These are phyloP conservation scores for Pseudocercospora ulei DNA, from an alignment of 2,329 filamentous ascomycete species.

Conservation along the genomic window DNA sequence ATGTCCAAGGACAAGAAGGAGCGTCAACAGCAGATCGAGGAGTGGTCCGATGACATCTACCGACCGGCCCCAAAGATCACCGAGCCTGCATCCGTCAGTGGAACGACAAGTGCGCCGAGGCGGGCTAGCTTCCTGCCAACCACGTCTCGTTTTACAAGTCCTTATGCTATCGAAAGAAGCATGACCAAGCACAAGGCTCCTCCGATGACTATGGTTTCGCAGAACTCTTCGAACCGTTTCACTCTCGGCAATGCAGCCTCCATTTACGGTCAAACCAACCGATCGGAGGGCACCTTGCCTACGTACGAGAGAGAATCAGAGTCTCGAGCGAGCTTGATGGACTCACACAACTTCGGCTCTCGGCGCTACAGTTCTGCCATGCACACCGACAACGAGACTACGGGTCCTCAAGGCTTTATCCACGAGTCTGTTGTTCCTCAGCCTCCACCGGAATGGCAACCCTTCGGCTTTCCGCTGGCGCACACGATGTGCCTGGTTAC, in stretches of 20 bases:
- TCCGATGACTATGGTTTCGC: conserved; percentile 92
- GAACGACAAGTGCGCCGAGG: conserved; percentile 65
- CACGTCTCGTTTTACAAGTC: conserved; percentile 87
- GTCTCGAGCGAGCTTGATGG: conserved; percentile 37
- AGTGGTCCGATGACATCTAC: conserved; percentile 97
- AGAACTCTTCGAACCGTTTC: conserved; percentile 64
- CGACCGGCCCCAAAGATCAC: conserved; percentile 73
- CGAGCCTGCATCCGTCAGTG: conserved; percentile 50
- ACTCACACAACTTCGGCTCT: conserved; percentile 32
- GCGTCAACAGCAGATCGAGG: conserved; percentile 86
- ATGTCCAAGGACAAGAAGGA: conserved; percentile 71
- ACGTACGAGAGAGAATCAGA: conserved; percentile 17
- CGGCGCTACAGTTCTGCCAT: conserved; percentile 47
- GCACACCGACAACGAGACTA: conserved; percentile 54
- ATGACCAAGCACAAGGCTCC: conserved; percentile 44
- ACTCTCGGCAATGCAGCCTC: conserved; percentile 52
- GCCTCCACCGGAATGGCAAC: conserved; percentile 92
- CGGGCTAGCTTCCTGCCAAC: conserved; percentile 83
- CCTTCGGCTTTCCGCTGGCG: conserved; percentile 87
- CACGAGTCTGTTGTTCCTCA: conserved; percentile 93
- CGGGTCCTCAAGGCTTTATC: conserved; percentile 85
- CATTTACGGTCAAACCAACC: conserved; percentile 57
- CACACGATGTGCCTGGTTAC: conserved; percentile 92
- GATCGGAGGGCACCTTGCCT: conserved; percentile 49
- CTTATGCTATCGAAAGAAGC: conserved; percentile 64